These are phyloP conservation scores for Eimeria acervulina DNA, from an alignment of 169 alveolate species.

Conservation along the genomic window DNA sequence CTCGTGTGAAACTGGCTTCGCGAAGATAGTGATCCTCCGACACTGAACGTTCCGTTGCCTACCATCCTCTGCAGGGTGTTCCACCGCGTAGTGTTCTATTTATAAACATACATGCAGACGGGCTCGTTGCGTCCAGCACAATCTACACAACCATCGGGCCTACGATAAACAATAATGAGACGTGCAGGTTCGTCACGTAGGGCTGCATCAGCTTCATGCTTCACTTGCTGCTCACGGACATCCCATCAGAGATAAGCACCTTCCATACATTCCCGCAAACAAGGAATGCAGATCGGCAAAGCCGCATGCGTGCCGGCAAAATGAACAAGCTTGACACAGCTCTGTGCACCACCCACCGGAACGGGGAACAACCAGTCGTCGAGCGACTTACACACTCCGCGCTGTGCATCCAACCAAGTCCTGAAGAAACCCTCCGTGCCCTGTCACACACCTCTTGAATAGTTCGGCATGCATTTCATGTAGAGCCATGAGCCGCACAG, in stretches of 20 bases:
- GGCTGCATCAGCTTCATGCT: neutral
- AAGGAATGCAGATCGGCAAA: neutral
- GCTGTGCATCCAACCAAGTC: neutral
- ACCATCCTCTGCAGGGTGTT: neutral
- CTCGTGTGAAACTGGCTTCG: neutral
- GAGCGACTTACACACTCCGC: neutral
- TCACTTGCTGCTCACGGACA: neutral
- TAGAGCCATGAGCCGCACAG: neutral
- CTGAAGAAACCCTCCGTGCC: neutral
- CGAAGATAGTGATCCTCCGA: neutral
- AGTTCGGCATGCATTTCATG: neutral
- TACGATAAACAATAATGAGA: neutral
- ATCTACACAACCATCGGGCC: neutral
- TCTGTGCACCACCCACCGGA: neutral
- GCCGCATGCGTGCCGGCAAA: neutral
- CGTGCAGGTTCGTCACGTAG: neutral
- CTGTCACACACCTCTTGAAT: neutral
- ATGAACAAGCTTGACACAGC: neutral
- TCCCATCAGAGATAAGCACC: neutral
- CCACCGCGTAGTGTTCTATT: neutral
- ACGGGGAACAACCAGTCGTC: no score
- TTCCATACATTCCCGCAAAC: neutral
- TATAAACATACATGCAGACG: neutral
- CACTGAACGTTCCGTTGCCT: neutral
- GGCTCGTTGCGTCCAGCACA: neutral